Evolutionary conservation across 1,139 yeast genomes (phyloP).

Genomic region (Hyphopichia pseudoburtonii): DNA sequence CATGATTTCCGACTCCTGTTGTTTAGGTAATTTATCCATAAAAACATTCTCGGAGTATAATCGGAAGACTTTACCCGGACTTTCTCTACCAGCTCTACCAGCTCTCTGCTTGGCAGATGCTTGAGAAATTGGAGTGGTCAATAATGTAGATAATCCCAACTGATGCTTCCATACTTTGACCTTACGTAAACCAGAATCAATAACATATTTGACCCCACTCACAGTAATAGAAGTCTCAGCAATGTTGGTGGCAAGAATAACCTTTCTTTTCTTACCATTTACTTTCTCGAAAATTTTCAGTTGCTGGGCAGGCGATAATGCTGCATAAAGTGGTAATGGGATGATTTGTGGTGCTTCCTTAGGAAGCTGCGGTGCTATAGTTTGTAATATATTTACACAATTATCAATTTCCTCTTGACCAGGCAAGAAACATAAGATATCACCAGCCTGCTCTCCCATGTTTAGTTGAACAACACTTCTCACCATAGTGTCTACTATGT

Average conservation of each 20-base stretch:
- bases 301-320: conserved; percentile 83
- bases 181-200: conserved; percentile 89
- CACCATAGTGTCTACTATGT: conserved; percentile 77
- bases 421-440: conserved; percentile 83
- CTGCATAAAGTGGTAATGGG: conserved; percentile 88
- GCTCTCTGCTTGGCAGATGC: conserved; percentile 95
- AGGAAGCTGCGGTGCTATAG: conserved; percentile 65
- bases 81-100: conserved; percentile 99
- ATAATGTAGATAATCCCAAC: conserved; percentile 82
- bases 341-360: conserved; percentile 73
- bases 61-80: conserved; percentile 82
- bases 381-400: conserved; percentile 61
- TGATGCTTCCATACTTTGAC: conserved; percentile 95
- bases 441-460: conserved; percentile 79
- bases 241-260: conserved; percentile 88
- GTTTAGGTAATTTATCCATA: conserved; percentile 53
- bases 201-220: conserved; percentile 90
- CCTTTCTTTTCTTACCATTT: conserved; percentile 65
- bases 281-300: conserved; percentile 69
- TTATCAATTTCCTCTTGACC: conserved; percentile 98
- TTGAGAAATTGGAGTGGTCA: conserved; percentile 89
- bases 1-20: conserved; percentile 90
- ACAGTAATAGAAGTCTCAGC: conserved; percentile 98
- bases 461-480: conserved; percentile 78
- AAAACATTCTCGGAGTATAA: conserved; percentile 76